These are phyloP conservation scores for Aspergillus alliaceus DNA, from an alignment of 2,329 filamentous ascomycete species.

Conservation along the genomic window DNA sequence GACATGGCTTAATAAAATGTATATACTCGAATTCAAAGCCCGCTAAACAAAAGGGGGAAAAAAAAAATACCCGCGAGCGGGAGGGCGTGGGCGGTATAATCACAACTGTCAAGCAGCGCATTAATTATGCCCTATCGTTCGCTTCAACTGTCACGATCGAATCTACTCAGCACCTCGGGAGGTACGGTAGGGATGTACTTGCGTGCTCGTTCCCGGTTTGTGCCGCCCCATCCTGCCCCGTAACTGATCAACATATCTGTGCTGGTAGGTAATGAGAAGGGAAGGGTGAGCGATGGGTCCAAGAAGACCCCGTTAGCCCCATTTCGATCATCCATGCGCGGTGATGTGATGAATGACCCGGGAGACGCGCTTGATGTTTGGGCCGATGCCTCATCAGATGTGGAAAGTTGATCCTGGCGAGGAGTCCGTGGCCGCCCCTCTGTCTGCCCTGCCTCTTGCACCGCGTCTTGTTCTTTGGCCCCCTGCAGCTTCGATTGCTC, in stretches of 20 bases:
- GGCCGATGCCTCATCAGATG: conserved; percentile 17
- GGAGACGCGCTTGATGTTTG: conserved; percentile 21
- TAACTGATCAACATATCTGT: conserved; percentile 97
- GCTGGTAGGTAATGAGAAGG: conserved; percentile 91
- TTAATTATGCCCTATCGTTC: neutral
- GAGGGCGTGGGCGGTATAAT: conserved; percentile 10
- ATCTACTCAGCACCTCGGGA: conserved; percentile 84
- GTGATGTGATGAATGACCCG: conserved; percentile 22
- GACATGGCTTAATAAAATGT: conserved; percentile 4
- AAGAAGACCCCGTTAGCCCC: conserved; percentile 59
- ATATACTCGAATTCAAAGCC: conserved; percentile 13
- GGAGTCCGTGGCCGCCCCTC: conserved; percentile 33
- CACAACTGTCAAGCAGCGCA: conserved; percentile 2
- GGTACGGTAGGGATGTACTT: conserved; percentile 97
- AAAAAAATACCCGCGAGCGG: too few relatives aligned
- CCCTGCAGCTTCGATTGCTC: conserved; percentile 35
- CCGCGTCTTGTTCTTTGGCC: conserved; percentile 22
- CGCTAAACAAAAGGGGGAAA: neutral
- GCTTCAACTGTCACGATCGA: conserved; percentile 58
- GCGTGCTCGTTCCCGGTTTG: conserved; percentile 85
- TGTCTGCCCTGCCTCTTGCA: conserved; percentile 11
- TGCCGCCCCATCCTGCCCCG: conserved; percentile 88
- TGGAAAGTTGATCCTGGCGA: conserved; percentile 13
- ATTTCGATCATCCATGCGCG: conserved; percentile 29
- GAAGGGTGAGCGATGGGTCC: conserved; percentile 87